Evolutionary conservation across 306 rosid species (phyloP), one percentile per base, ranked within the genome.

Genomic region (Malus sieversii): DNA sequence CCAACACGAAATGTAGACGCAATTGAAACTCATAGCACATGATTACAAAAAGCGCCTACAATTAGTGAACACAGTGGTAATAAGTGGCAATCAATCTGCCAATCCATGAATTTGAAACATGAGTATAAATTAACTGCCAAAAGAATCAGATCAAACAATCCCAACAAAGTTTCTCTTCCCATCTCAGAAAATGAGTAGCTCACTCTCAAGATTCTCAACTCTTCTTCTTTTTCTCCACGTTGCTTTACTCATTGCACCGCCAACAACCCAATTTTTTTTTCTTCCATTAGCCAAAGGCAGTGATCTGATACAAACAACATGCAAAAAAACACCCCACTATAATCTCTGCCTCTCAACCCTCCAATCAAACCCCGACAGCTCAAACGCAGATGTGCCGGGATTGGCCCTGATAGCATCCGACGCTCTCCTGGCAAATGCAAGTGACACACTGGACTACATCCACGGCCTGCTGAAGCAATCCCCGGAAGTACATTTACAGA

Each of bases 401-500:
- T 30, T 81, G 33, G 85, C 85, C 42, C 74, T 11, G 59, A 70
- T 77, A 45, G 73, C 66, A 57, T 70, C 67, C 16, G 73, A 72
- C 18, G 18, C 30, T 19, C 75, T 81, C n/a, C 78, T 77, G 10
- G 61, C 78, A 42, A 67, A 72, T 13, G 80, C 81, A 57, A 72
- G 60, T 12, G 81, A 61, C 8, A 77, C 78, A 10, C 71, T 81
- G 44, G 78, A 72, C 9, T 77, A 44, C 60, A 76, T 81, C 48
- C 72, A 74, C 33, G 35, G 58, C 44, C 67, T 81, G 27, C 72
- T 81, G 45, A 81, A 66, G 81, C 51, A 73, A 23, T 60, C 69
- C 25, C 75, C 75, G 48, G 78, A 77, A 5, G 33, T 46, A 71
- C 22, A 60, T 3, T 9, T 87, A 64, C 91, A 93, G 83, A 87